phyloP scores from a whole-genome alignment of 2,329 filamentous ascomycete genomes.

The Uncinocarpus reesii region DNA sequence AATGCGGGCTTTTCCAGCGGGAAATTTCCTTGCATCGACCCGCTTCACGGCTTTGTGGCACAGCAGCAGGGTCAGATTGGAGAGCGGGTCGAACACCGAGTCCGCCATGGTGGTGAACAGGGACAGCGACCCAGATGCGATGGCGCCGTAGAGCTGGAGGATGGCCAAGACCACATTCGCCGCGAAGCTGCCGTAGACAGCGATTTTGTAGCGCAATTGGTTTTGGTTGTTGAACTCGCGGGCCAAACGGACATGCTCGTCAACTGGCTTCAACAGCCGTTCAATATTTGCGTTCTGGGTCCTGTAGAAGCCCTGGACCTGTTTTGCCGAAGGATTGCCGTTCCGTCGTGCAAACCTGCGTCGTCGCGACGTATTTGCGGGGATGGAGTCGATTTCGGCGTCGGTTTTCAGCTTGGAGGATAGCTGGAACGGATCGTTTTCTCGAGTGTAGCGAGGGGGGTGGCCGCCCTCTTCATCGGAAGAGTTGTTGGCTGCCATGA shows the following conservation, averaged over 20 bases:
- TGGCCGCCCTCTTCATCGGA: conserved; percentile 39
- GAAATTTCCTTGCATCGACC: conserved; percentile 78
- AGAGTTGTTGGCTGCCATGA: conserved; percentile 5
- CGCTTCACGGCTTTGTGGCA: conserved; percentile 78
- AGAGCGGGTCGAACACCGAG: conserved; percentile 82
- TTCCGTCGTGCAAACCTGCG: conserved; percentile 40
- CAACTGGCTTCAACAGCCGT: conserved; percentile 79
- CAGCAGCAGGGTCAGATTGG: conserved; percentile 76
- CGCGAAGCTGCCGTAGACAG: conserved; percentile 56
- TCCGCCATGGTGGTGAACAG: conserved; percentile 98
- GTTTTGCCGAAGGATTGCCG: conserved; percentile 31
- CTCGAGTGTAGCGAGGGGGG: conserved; percentile 48
- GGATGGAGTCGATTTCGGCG: conserved; percentile 60
- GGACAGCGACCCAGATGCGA: conserved; percentile 78
- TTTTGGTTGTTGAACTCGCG: conserved; percentile 71
- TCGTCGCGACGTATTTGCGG: conserved; percentile 70
- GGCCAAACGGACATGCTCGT: conserved; percentile 76
- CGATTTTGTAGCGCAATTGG: conserved; percentile 54
- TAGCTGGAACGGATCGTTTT: conserved; percentile 73
- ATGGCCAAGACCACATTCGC: conserved; percentile 71
- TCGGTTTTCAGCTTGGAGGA: conserved; percentile 66
- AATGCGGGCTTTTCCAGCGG: conserved; percentile 83
- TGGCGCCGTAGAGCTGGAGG: conserved; percentile 81
- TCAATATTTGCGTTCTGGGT: conserved; percentile 89
- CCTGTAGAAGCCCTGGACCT: conserved; percentile 73